Conservation (phyloP, 23 red algal genomes). For the Gracilaria domingensis region DNA sequence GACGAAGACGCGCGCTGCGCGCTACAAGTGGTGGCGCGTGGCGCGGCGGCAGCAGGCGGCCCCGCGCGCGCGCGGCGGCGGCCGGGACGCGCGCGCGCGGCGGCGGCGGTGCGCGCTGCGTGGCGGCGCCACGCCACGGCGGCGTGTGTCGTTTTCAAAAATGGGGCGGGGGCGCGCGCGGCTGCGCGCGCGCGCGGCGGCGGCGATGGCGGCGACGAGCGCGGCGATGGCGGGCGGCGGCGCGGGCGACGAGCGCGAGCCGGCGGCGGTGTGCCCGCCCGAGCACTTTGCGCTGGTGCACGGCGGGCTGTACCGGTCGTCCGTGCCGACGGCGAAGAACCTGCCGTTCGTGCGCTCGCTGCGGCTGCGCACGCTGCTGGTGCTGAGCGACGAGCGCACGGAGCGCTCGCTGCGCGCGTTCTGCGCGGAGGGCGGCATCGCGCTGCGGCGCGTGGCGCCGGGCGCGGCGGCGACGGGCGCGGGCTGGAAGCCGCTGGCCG, state of each 20-base stretch:
- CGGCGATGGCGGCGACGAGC: not conserved
- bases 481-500: constrained; percentile 87
- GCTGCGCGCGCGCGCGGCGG: not conserved
- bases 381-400: constrained; percentile 81
- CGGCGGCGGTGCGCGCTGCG: too few relatives aligned
- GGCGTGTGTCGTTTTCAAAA: too few relatives aligned
- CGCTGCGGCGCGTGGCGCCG: constrained; percentile 62
- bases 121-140: too few relatives aligned
- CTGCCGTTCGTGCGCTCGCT: constrained; percentile 85
- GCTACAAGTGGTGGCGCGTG: too few relatives aligned
- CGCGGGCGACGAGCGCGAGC: constrained; percentile 26
- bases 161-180: too few relatives aligned
- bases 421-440: constrained; percentile 67
- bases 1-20: not conserved
- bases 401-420: constrained; percentile 68
- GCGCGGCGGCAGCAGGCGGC: too few relatives aligned
- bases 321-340: constrained; percentile 56
- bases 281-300: constrained; percentile 93
- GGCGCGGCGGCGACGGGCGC: constrained; percentile 7
- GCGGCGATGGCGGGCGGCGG: not conserved
- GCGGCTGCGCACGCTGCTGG: constrained; percentile 66
- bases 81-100: too few relatives aligned
- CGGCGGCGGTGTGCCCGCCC: constrained; percentile 75
- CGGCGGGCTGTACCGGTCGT: constrained; percentile 80
- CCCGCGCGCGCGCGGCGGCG: too few relatives aligned